Evolutionary conservation across 176 grass and related monocot species (phyloP).

Genomic region (Ampelocalamus luodianensis): DNA sequence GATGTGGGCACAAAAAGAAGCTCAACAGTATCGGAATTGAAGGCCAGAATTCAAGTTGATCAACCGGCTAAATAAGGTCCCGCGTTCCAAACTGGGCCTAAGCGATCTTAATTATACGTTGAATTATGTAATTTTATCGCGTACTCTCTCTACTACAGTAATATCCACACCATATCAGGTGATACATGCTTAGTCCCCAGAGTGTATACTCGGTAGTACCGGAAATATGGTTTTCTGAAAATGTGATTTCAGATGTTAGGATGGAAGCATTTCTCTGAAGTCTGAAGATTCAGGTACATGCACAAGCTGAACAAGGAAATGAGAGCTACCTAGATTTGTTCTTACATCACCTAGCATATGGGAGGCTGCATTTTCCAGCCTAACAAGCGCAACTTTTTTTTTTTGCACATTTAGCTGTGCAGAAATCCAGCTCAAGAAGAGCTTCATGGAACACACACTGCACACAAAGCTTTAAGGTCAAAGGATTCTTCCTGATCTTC

Average conservation of each 20-base stretch:
- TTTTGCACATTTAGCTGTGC: not conserved
- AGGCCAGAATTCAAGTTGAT: not conserved
- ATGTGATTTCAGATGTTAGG: not conserved
- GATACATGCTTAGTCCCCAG: not conserved
- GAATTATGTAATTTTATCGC: not conserved
- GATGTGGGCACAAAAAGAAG: not conserved
- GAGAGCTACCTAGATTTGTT: not conserved
- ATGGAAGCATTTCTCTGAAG: not conserved
- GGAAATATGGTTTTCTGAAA: not conserved
- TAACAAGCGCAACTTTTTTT: not conserved
- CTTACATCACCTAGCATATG: not conserved
- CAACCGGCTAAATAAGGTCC: not conserved
- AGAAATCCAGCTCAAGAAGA: slow-evolving; percentile 25
- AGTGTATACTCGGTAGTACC: not conserved
- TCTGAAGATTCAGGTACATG: not conserved
- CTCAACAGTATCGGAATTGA: not conserved
- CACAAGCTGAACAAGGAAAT: not conserved
- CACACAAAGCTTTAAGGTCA: slow-evolving; percentile 14
- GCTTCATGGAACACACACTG: not conserved
- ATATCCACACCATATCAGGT: not conserved
- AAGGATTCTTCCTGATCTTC: slow-evolving; percentile 12
- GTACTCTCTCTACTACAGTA: not conserved
- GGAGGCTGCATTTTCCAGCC: not conserved
- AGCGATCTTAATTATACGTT: not conserved
- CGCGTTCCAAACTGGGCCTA: not conserved